Conservation (phyloP, 2,329 filamentous ascomycete species). For the Pseudonectria buxi region DNA sequence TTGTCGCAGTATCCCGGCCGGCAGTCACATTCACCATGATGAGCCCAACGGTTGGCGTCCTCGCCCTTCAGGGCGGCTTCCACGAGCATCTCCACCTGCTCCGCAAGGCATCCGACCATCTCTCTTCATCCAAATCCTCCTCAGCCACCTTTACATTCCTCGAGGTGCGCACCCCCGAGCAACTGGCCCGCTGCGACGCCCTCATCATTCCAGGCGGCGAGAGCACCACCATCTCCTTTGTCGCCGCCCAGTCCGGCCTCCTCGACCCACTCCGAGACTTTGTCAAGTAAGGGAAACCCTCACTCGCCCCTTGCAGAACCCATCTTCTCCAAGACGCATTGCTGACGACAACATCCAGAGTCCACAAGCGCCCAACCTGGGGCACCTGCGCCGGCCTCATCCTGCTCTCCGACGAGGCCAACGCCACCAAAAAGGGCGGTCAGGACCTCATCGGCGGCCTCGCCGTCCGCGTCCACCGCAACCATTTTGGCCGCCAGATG, state of each 20-base stretch:
- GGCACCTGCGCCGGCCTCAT: conserved; percentile 95
- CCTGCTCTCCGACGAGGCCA: conserved; percentile 79
- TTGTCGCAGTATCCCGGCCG: too few species aligned
- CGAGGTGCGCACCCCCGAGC: conserved; percentile 69
- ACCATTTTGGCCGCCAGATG: conserved; percentile 89
- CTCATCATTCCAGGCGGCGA: conserved; percentile 91
- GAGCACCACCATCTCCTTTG: conserved; percentile 86
- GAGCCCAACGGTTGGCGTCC: conserved; percentile 49
- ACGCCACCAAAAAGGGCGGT: conserved; percentile 80
- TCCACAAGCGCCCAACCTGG: conserved; percentile 78
- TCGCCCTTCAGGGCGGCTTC: conserved; percentile 87
- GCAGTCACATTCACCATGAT: conserved; percentile 12
- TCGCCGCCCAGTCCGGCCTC: conserved; percentile 73
- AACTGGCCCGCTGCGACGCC: conserved; percentile 70
- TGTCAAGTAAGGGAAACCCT: conserved; percentile 62
- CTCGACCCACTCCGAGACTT: conserved; percentile 81
- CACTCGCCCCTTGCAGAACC: background rate
- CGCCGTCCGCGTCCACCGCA: conserved; percentile 83
- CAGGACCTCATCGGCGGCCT: conserved; percentile 91
- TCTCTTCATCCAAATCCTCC: conserved; percentile 27
- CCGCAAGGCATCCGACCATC: conserved; percentile 53
- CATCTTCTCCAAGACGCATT: too few species aligned
- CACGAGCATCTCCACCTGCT: conserved; percentile 78
- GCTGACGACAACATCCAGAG: too few species aligned
- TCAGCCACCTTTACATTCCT: conserved; percentile 52